phyloP scores from a whole-genome alignment of 257 asterid genomes.

The Thymus quinquecostatus region DNA sequence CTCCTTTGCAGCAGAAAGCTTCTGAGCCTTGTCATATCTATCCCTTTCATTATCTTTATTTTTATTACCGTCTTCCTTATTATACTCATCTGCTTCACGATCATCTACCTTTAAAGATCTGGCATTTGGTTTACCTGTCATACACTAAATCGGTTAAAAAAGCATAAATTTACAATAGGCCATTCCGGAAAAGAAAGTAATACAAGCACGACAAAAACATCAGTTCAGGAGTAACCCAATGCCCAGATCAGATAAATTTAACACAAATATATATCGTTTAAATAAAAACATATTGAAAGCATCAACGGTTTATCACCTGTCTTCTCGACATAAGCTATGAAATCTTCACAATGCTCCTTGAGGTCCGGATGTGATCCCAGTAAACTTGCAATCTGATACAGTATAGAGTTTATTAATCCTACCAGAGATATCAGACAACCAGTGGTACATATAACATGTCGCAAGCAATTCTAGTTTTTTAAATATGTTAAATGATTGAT shows the following conservation, averaged over 20 bases:
- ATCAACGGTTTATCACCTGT: constrained; percentile 39
- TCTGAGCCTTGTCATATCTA: constrained; percentile 67
- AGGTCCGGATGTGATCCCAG: constrained; percentile 66
- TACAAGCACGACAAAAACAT: constrained; percentile 21
- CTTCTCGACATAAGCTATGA: constrained; percentile 55
- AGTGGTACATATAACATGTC: background rate
- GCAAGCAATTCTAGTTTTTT: constrained; percentile 22
- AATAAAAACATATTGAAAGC: constrained; percentile 23
- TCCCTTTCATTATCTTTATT: constrained; percentile 58
- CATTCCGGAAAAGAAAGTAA: constrained; percentile 30
- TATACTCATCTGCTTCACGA: constrained; percentile 53
- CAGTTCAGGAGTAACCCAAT: constrained; percentile 12
- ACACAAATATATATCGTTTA: constrained; percentile 16
- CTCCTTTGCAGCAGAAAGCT: constrained; percentile 64
- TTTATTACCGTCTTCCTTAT: constrained; percentile 57
- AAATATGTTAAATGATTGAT: background rate
- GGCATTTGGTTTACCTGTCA: constrained; percentile 56
- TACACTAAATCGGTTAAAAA: constrained; percentile 31
- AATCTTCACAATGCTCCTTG: constrained; percentile 61
- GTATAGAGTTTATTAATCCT: constrained; percentile 30
- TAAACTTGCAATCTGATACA: constrained; percentile 56
- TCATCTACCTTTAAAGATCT: constrained; percentile 50
- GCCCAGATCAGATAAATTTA: constrained; percentile 18
- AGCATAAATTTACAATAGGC: constrained; percentile 1
- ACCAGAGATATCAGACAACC: background rate